These are phyloP conservation scores for Plasmopara muralis DNA, from an alignment of 352 stramenopile genomes.

Conservation along the genomic window DNA sequence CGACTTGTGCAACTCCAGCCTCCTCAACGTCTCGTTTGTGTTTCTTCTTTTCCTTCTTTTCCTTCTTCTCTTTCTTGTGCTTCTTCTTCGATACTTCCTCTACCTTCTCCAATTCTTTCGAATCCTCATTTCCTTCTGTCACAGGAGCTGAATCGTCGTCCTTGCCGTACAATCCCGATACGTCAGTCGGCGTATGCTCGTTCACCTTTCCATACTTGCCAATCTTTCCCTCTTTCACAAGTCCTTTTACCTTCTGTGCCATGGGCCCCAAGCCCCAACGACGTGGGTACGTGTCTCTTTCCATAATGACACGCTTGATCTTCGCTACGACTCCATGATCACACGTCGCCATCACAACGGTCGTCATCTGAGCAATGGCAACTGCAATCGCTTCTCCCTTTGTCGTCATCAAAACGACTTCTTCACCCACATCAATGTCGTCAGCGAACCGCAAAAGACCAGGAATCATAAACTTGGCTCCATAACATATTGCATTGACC, in stretches of 20 bases:
- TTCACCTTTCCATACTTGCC: conserved; percentile 88
- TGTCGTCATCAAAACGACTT: conserved; percentile 99
- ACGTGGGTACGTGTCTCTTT: conserved; percentile 99
- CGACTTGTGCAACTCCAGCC: conserved; percentile 32
- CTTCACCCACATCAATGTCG: conserved; percentile 98
- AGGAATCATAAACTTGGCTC: conserved; percentile 99
- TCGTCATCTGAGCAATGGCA: conserved; percentile 99
- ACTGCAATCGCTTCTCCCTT: conserved; percentile 99
- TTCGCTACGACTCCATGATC: conserved; percentile 99
- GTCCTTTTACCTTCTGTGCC: conserved; percentile 98
- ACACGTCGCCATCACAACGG: conserved; percentile 98
- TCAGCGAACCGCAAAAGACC: conserved; percentile 98
- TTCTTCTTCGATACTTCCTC: conserved; percentile 52
- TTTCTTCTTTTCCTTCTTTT: conserved; percentile 80
- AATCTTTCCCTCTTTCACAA: conserved; percentile 93
- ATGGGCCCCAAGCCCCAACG: conserved; percentile 98
- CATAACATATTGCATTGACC: conserved; percentile 99
- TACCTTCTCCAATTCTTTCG: conserved; percentile 6
- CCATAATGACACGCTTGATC: conserved; percentile 99
- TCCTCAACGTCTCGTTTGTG: conserved; percentile 66
- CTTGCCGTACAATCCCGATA: conserved; percentile 68
- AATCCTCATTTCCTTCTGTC: conserved; percentile 45
- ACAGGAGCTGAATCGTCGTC: conserved; percentile 57
- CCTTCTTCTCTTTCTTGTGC: conserved; percentile 54
- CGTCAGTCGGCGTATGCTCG: conserved; percentile 71